phyloP scores from a whole-genome alignment of 139 green algal species.

The Mesotaenium endlicherianum region DNA sequence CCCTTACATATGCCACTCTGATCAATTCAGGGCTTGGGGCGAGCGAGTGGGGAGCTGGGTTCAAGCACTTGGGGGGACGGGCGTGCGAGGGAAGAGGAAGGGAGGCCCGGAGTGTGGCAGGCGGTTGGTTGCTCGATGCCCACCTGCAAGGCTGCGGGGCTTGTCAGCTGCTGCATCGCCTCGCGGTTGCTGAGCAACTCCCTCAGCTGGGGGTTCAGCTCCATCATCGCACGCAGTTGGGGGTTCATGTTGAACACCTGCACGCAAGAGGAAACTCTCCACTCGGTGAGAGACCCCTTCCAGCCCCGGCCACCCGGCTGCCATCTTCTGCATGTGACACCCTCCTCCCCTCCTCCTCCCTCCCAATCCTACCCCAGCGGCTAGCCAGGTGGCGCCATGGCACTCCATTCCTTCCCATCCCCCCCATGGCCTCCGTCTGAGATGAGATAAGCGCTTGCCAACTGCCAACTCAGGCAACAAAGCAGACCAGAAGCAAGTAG shows the following conservation, averaged over 20 bases:
- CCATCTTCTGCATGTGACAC: too few species aligned
- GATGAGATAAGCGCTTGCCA: neutral
- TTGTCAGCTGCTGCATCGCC: constrained; percentile 69
- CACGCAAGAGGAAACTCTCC: neutral
- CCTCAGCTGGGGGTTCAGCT: constrained; percentile 48
- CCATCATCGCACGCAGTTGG: constrained; percentile 38
- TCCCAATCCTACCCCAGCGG: too few species aligned
- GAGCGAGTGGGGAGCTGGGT: neutral
- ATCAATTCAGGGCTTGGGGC: neutral
- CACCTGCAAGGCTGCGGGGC: constrained; percentile 67
- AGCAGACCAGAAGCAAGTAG: neutral
- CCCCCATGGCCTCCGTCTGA: neutral
- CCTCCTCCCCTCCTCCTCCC: too few species aligned
- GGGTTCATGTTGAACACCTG: constrained; percentile 56
- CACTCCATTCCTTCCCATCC: too few species aligned
- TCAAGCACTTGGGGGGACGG: neutral
- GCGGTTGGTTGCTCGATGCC: neutral
- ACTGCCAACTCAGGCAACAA: neutral
- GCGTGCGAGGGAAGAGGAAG: too few species aligned
- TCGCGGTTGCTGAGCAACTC: constrained; percentile 71
- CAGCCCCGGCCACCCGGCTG: neutral
- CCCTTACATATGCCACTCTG: neutral
- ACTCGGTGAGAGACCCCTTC: neutral
- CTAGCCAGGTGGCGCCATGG: too few species aligned
- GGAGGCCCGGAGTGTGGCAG: too few species aligned